Evolutionary conservation across 129 eudicot species (phyloP).

Genomic region (Deinandra increscens): DNA sequence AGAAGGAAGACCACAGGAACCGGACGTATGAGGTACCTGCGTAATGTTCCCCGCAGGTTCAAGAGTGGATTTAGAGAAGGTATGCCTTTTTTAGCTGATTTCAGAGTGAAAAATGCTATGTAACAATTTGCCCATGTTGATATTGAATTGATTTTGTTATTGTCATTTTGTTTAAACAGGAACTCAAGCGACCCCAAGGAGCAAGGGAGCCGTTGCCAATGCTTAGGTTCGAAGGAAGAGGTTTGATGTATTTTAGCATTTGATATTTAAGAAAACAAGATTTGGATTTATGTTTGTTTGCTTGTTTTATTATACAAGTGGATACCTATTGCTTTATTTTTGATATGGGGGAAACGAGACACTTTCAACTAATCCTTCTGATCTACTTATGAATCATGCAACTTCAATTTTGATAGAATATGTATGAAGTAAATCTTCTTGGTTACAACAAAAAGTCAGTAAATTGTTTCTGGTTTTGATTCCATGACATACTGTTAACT

Average conservation of each 20-base stretch:
- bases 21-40: conserved; percentile 68
- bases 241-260: conserved; percentile 27
- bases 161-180: conserved; percentile 24
- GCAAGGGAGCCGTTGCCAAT: conserved; percentile 47
- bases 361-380: conserved; percentile 21
- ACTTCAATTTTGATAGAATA: background rate
- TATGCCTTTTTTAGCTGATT: background rate
- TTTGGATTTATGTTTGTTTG: conserved; percentile 31
- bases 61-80: conserved; percentile 72
- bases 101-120: background rate
- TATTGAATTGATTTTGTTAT: background rate
- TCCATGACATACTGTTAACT: too few species aligned
- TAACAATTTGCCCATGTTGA: background rate
- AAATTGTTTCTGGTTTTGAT: too few species aligned
- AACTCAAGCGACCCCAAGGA: conserved; percentile 69
- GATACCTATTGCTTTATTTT: conserved; percentile 9
- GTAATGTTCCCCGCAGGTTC: conserved; percentile 65
- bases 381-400: background rate
- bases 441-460: too few species aligned
- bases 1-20: conserved; percentile 73
- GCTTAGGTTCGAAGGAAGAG: conserved; percentile 37
- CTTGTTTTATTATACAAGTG: background rate
- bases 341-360: conserved; percentile 17
- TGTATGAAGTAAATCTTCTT: too few species aligned
- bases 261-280: conserved; percentile 10